Evolutionary conservation across 345 rosid genomes (phyloP).

Genomic region (Gossypium turneri): DNA sequence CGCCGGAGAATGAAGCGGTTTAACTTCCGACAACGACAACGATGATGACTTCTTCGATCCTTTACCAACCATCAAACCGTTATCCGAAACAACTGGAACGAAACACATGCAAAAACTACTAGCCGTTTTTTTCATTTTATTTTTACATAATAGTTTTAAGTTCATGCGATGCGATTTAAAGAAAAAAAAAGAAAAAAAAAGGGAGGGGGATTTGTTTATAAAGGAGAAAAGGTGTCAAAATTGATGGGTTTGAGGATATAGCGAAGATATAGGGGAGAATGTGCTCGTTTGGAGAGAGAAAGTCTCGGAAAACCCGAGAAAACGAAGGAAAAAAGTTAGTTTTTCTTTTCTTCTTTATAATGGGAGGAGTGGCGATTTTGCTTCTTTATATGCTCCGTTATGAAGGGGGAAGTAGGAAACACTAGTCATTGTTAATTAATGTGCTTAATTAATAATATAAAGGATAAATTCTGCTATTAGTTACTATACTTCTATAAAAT

Average conservation of each 20-base stretch:
- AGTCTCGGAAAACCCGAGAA: neutral
- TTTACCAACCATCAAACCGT: neutral
- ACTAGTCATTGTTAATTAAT: neutral
- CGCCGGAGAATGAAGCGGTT: neutral
- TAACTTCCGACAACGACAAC: neutral
- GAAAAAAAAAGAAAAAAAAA: neutral
- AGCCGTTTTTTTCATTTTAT: neutral
- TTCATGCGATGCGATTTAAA: neutral
- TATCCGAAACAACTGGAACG: neutral
- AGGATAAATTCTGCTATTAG: too few species aligned
- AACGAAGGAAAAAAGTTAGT: neutral
- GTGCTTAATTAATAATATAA: neutral
- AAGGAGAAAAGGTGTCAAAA: neutral
- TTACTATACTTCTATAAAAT: too few species aligned
- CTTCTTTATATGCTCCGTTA: slow-evolving; percentile 5
- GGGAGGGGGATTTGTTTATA: neutral
- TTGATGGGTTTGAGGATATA: neutral
- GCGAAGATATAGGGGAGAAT: neutral
- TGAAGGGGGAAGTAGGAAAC: neutral
- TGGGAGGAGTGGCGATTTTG: neutral
- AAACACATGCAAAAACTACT: slow-evolving; percentile 14
- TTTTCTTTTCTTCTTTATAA: neutral
- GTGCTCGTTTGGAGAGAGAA: neutral
- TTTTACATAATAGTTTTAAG: neutral
- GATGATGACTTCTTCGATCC: neutral